Percentiles rank a stretch among this genome's conserved stretches.
phyloP scores from a whole-genome alignment of 1,139 yeast species.

The Yamadazyma mexicana region DNA sequence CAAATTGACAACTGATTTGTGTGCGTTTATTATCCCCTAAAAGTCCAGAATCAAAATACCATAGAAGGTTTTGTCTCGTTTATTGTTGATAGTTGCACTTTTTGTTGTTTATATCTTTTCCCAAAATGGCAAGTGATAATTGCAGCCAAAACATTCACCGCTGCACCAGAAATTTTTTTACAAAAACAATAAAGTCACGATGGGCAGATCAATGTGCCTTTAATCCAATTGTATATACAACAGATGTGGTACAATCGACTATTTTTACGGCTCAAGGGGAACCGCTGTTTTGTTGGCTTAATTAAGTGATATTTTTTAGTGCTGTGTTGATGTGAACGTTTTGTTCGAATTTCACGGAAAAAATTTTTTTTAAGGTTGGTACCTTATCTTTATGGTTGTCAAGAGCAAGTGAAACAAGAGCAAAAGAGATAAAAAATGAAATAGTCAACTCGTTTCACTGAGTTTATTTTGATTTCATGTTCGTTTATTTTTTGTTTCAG shows the following conservation, averaged over 20 bases:
- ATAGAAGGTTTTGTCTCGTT: not conserved
- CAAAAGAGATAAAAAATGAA: not conserved
- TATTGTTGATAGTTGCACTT: not conserved
- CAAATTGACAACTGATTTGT: not conserved
- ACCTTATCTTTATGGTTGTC: not conserved
- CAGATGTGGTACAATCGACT: too few species aligned
- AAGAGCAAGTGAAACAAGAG: not conserved
- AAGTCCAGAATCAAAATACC: conserved; percentile 1
- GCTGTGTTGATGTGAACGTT: too few species aligned
- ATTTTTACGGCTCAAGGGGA: too few species aligned
- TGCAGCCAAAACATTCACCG: conserved; percentile 5
- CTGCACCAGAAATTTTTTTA: not conserved
- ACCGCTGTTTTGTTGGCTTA: too few species aligned
- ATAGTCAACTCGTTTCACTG: not conserved
- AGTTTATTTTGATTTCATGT: not conserved
- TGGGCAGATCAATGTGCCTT: too few species aligned
- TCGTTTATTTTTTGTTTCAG: not conserved
- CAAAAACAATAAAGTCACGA: not conserved
- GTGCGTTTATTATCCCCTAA: not conserved
- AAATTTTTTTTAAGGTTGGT: too few species aligned
- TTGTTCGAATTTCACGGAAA: too few species aligned
- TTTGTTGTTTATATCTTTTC: conserved; percentile 4
- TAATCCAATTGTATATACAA: too few species aligned
- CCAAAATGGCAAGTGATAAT: conserved; percentile 4
- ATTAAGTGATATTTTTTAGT: too few species aligned